These are phyloP conservation scores for Carpinus fangiana DNA, from an alignment of 306 rosid genomes.

Conservation along the genomic window DNA sequence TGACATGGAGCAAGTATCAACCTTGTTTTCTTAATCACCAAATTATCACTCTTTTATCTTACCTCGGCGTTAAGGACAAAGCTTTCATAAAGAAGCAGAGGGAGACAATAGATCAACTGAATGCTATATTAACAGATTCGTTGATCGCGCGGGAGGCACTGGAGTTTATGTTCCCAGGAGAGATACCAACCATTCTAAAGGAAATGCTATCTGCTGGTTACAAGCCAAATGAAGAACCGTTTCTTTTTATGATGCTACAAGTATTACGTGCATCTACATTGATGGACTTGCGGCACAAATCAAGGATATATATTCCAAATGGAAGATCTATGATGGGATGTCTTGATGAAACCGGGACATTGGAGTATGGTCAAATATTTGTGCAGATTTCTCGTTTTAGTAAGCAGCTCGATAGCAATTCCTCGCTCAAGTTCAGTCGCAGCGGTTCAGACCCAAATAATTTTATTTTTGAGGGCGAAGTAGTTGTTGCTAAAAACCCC, in stretches of 20 bases:
- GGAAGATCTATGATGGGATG: slow-evolving; percentile 55
- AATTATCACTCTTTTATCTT: slow-evolving; percentile 41
- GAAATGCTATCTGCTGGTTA: slow-evolving; percentile 43
- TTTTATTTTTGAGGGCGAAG: slow-evolving; percentile 21
- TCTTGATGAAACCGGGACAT: slow-evolving; percentile 42
- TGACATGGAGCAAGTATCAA: slow-evolving; percentile 41
- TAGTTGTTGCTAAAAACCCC: slow-evolving; percentile 56
- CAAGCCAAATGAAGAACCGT: slow-evolving; percentile 44
- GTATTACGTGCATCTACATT: slow-evolving; percentile 33
- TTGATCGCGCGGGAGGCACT: slow-evolving; percentile 35
- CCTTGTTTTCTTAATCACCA: slow-evolving; percentile 48
- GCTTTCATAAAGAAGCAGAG: slow-evolving; percentile 32
- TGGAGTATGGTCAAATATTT: slow-evolving; percentile 49
- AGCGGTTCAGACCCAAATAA: neutral
- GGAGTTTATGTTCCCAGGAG: slow-evolving; percentile 33
- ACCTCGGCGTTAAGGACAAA: slow-evolving; percentile 32
- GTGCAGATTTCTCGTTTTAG: slow-evolving; percentile 25
- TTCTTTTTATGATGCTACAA: slow-evolving; percentile 43
- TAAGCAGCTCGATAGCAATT: neutral
- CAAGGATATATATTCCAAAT: slow-evolving; percentile 32
- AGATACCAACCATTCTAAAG: slow-evolving; percentile 20
- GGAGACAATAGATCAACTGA: slow-evolving; percentile 24
- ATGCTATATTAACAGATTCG: slow-evolving; percentile 34
- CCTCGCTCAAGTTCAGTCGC: neutral
- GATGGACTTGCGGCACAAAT: slow-evolving; percentile 14